Evolutionary conservation across 805 yeast genomes (phyloP), one percentile per base, ranked within the genome.

Genomic region (Sporopachydermia lactativora): DNA sequence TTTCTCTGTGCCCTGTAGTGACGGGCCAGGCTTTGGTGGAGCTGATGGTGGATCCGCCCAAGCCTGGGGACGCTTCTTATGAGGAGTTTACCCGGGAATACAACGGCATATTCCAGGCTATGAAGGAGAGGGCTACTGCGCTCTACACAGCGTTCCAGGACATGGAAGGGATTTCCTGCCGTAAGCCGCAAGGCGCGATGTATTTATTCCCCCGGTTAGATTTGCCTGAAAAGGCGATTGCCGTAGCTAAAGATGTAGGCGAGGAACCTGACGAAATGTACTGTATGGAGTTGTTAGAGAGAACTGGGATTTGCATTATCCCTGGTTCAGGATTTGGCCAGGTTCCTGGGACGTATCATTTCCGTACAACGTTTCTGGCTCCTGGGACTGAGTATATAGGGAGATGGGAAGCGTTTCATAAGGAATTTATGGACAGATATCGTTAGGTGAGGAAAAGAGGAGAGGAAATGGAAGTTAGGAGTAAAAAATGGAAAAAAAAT

Each of bases 301-400:
- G 64, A 38, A 86, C 98, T 4, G 99, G 99, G 50, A 85, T 92
- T 45, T 92, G 99, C 62, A 84, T 94, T 36, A 94, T 92, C 46
- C 97, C 99, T 19, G 99, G 98, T 35, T 76, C 85, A 24, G 99
- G 99, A 0, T 92, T 92, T 52, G 96, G 97, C 19, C 98, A 92
- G 62, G 80, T 69, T 38, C 77, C 77, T 38, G 94, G 85, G 15
- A 86, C 96, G 3, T 81, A 70, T 64, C 99, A 92, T 57, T 71
- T 92, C 52, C 78, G 99, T 69, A 92, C 98, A 1, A 92, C 99
- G 1, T 92, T 92, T 66, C 68, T 92, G 53, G 94, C 98, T 11
- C 96, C 97, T 13, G 97, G 96, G 36, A 70, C 73, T 17, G 89
- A 84, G 51, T 85, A 96, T 85, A 83, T 86, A 49, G 69, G 73